phyloP scores from a whole-genome alignment of 306 rosid genomes.

The Calophaca sinica region DNA sequence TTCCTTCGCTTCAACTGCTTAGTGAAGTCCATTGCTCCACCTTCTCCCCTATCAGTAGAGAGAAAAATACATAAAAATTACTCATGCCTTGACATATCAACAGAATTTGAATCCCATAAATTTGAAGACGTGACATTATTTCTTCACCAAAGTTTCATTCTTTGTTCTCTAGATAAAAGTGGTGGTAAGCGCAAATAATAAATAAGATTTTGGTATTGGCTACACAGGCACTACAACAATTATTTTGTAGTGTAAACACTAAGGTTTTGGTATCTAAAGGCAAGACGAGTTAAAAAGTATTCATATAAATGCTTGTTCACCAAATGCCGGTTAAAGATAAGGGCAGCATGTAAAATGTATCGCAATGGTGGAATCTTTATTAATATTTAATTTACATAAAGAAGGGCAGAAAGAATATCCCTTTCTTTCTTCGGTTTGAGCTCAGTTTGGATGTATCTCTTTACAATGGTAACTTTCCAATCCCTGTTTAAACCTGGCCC shows the following conservation, averaged over 20 bases:
- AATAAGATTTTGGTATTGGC: conserved; percentile 19
- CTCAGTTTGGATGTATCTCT: too few relatives aligned
- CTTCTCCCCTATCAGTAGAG: conserved; percentile 79
- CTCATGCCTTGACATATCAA: conserved; percentile 40
- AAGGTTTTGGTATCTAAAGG: conserved; percentile 31
- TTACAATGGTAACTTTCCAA: too few relatives aligned
- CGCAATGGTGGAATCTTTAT: conserved; percentile 23
- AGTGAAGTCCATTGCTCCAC: conserved; percentile 99
- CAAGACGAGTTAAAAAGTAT: background rate
- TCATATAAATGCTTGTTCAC: too few relatives aligned
- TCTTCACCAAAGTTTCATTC: conserved; percentile 17
- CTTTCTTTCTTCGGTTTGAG: background rate
- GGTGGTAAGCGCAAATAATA: conserved; percentile 9
- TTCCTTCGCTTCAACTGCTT: conserved; percentile 99
- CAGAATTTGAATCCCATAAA: conserved; percentile 40
- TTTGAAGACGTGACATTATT: conserved; percentile 24
- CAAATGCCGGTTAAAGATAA: too few relatives aligned
- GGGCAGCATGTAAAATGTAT: background rate
- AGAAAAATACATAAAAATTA: conserved; percentile 40
- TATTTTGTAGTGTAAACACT: conserved; percentile 16
- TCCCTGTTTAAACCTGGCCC: background rate
- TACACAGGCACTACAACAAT: conserved; percentile 17
- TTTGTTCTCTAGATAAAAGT: background rate
- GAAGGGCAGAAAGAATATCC: background rate
- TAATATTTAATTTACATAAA: too few relatives aligned